Evolutionary conservation across 2,329 filamentous ascomycete genomes (phyloP), one percentile per base, ranked within the genome.

Genomic region (Mycosphaerella arachidis): DNA sequence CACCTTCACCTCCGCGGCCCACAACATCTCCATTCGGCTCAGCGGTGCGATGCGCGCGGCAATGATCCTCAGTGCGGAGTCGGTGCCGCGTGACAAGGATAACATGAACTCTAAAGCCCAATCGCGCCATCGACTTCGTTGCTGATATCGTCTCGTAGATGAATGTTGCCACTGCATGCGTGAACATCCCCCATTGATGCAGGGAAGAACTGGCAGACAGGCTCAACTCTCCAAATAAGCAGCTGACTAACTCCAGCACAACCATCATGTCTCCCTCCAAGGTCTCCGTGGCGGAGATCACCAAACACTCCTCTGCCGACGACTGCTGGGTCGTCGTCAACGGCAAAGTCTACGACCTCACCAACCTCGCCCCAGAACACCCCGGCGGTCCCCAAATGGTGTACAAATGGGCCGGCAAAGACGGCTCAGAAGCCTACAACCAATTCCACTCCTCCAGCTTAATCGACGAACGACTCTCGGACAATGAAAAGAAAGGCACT

Each of bases 301-400:
- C 65, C 27, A 73, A 73, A 53, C 72, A 74, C 52, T 66, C 71
- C 46, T 66, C 67, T 5, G 61, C 70, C 6, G 70, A 72, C 37
- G 70, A 74, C 56, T 79, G 77, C 67, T 91, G 88, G 88, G 82
- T 90, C 60, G 86, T 88, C 18, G 81, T 90, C 24, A 82, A 89
- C 71, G 82, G 82, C 50, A 81, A 83, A 67, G 85, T 90, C 20
- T 89, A 86, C 76, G 85, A 90, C 71, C 74, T 90, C 48, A 86
- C 84, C 27, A 79, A 84, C 16, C 90, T 90, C 70, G 78, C 85
- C 9, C 81, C 82, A n/a, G 78, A 85, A 60, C 85, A 87, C 71
- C 84, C 85, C 4, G 84, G 85, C 31, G 85, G 85, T 24, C 75
- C 83, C 52, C 79, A 75, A 48, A 82, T 84, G 66, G 74, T 86